Percentiles rank a stretch among this genome's conserved stretches.
phyloP scores from a whole-genome alignment of 768 basidiomycete species.

The Podaxis mareebaensis region DNA sequence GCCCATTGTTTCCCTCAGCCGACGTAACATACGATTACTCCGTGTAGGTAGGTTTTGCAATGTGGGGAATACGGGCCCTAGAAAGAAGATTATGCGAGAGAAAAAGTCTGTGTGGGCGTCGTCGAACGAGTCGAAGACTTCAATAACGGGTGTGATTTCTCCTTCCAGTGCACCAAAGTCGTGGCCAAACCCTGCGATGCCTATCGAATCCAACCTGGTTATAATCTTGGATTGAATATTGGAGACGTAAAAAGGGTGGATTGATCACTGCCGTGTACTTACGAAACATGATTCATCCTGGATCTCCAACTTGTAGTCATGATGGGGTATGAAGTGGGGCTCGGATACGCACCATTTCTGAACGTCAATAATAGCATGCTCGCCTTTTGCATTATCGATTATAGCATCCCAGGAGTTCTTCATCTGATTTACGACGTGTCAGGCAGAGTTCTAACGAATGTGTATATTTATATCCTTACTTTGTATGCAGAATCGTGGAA shows the following conservation, averaged over 20 bases:
- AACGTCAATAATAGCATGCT: slow-evolving; percentile 42
- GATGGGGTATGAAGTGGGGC: neutral
- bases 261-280: slow-evolving; percentile 11
- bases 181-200: slow-evolving; percentile 61
- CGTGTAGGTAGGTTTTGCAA: slow-evolving; percentile 37
- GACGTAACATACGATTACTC: slow-evolving; percentile 29
- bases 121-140: slow-evolving; percentile 40
- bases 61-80: slow-evolving; percentile 36
- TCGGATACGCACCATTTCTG: slow-evolving; percentile 39
- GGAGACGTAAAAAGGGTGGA: neutral
- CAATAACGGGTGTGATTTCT: slow-evolving; percentile 39
- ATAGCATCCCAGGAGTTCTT: slow-evolving; percentile 31
- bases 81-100: slow-evolving; percentile 33
- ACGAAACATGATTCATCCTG: slow-evolving; percentile 51
- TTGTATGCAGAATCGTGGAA: slow-evolving; percentile 56
- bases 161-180: slow-evolving; percentile 56
- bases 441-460: neutral
- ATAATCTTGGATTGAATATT: neutral
- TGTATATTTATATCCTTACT: slow-evolving; percentile 27
- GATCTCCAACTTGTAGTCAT: neutral
- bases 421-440: slow-evolving; percentile 24
- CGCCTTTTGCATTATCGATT: slow-evolving; percentile 27
- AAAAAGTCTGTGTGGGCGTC: slow-evolving; percentile 26
- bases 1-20: slow-evolving; percentile 34
- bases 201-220: slow-evolving; percentile 54